Percentiles rank a stretch among this genome's conserved stretches.
phyloP scores from a whole-genome alignment of 2,329 filamentous ascomycete genomes.

The Cytospora leucostoma region DNA sequence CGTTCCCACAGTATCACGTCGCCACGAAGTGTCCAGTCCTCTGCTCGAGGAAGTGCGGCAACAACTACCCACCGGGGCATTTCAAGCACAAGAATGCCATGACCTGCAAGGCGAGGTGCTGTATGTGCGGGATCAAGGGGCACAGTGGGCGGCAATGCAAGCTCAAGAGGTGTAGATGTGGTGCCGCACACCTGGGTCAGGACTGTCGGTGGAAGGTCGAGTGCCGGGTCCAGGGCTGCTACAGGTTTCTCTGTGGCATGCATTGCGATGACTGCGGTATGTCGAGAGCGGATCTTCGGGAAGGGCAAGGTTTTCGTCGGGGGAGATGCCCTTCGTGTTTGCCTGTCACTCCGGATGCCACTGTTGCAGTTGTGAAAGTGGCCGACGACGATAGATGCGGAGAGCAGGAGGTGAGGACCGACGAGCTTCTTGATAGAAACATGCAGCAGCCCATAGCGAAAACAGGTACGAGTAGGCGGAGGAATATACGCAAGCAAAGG shows the following conservation, averaged over 20 bases:
- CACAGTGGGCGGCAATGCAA: constrained; percentile 42
- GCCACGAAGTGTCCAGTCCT: constrained; percentile 36
- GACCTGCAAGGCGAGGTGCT: constrained; percentile 41
- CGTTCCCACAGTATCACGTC: constrained; percentile 42
- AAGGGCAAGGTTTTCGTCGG: constrained; percentile 35
- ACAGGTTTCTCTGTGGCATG: constrained; percentile 38
- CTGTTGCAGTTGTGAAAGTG: too few relatives aligned
- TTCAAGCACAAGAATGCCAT: constrained; percentile 41
- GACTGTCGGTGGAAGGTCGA: constrained; percentile 44
- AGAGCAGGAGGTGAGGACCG: not conserved
- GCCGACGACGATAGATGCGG: not conserved
- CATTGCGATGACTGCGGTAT: constrained; percentile 41
- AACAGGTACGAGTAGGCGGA: not conserved
- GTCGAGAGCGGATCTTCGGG: not conserved
- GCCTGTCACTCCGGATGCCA: not conserved
- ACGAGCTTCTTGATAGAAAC: not conserved
- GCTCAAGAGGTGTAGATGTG: constrained; percentile 40
- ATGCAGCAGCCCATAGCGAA: not conserved
- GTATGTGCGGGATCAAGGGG: constrained; percentile 44
- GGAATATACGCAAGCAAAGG: constrained; percentile 2
- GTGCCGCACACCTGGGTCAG: constrained; percentile 40
- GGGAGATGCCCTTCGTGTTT: constrained; percentile 37
- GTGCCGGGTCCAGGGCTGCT: constrained; percentile 37
- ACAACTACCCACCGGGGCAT: constrained; percentile 30
- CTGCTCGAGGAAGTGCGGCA: constrained; percentile 40